Conservation (phyloP, 768 basidiomycete genomes). For the Tulasnella sp. region DNA sequence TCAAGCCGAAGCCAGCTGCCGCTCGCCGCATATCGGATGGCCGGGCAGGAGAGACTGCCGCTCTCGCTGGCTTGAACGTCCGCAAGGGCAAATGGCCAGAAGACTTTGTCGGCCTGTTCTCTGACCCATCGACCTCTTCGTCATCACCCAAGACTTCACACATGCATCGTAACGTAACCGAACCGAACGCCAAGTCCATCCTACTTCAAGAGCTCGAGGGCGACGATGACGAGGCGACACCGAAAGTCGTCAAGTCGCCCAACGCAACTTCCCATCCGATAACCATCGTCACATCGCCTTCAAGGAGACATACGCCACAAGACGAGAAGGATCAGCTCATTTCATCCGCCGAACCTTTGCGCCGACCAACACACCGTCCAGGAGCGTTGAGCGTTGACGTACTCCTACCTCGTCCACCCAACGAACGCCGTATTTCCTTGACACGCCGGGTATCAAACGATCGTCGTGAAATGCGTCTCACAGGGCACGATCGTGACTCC, state of each 20-base stretch:
- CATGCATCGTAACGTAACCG: slow-evolving; percentile 53
- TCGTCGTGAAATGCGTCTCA: not conserved
- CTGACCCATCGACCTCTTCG: slow-evolving; percentile 20
- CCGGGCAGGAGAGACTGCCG: not conserved
- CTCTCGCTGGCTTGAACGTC: slow-evolving; percentile 36
- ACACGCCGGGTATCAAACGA: not conserved
- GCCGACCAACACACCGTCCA: slow-evolving; percentile 5
- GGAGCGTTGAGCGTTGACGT: slow-evolving; percentile 10
- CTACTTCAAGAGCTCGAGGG: not conserved
- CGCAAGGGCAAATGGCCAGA: slow-evolving; percentile 78
- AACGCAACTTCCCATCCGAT: not conserved
- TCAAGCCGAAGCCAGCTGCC: not conserved
- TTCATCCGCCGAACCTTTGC: not conserved
- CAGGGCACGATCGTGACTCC: not conserved
- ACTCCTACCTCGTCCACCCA: slow-evolving; percentile 2
- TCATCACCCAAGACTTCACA: slow-evolving; percentile 17
- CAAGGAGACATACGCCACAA: not conserved
- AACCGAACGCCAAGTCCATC: slow-evolving; percentile 1
- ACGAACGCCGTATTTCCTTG: not conserved
- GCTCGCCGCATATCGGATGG: slow-evolving; percentile 3
- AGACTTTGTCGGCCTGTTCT: slow-evolving; percentile 45
- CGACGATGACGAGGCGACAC: not conserved
- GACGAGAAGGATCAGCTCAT: not conserved
- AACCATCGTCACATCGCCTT: slow-evolving; percentile 3
- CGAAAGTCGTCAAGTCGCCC: not conserved